Evolutionary conservation across 352 stramenopile genomes (phyloP).

Genomic region (Pseudoperonospora humuli): DNA sequence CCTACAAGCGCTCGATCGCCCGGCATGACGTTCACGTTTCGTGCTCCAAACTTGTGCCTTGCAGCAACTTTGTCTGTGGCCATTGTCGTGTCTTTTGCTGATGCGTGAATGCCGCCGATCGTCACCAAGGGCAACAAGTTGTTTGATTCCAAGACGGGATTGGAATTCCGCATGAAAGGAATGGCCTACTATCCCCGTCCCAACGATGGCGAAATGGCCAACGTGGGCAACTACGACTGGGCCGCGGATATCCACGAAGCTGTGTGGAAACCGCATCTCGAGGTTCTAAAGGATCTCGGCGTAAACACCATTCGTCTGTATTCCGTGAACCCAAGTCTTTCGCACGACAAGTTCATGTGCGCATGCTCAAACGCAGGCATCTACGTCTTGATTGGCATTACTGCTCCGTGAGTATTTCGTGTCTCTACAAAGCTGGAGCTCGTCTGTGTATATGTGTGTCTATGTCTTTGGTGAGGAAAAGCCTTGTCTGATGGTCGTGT

Average conservation of each 20-base stretch:
- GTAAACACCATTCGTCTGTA: conserved; percentile 76
- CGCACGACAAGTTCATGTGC: conserved; percentile 83
- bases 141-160: conserved; percentile 67
- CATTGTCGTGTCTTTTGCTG: neutral
- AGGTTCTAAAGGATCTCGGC: conserved; percentile 44
- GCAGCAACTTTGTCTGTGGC: conserved; percentile 3
- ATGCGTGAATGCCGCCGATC: conserved; percentile 49
- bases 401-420: conserved; percentile 28
- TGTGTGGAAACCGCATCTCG: conserved; percentile 66
- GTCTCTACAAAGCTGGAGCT: neutral
- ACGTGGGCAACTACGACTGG: conserved; percentile 76
- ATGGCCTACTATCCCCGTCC: conserved; percentile 85
- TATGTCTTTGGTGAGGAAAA: too few relatives aligned
- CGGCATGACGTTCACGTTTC: conserved; percentile 15
- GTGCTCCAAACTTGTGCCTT: conserved; percentile 12
- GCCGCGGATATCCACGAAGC: conserved; percentile 69
- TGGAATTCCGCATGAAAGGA: conserved; percentile 64
- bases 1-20: too few relatives aligned
- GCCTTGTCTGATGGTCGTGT: too few relatives aligned
- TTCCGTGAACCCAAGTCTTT: conserved; percentile 47
- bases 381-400: conserved; percentile 66
- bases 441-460: too few relatives aligned
- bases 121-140: conserved; percentile 59
- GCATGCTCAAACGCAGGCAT: conserved; percentile 56
- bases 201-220: conserved; percentile 52